These are phyloP conservation scores for Pichia occidentalis DNA, from an alignment of 805 yeast species.

Conservation along the genomic window DNA sequence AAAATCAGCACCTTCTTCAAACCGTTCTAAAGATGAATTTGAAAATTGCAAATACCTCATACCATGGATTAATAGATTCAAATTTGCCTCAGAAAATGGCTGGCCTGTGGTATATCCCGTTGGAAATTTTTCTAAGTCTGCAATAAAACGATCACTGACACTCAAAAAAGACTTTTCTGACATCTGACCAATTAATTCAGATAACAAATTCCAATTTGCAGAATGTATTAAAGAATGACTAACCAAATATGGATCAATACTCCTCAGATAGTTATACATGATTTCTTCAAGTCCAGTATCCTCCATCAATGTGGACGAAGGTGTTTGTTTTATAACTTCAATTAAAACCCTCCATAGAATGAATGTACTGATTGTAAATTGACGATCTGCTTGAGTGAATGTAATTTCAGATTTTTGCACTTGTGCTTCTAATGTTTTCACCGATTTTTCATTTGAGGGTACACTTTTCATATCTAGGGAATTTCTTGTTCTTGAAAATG, in stretches of 20 bases:
- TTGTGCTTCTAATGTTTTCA: slow-evolving; percentile 22
- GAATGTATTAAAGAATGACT: slow-evolving; percentile 70
- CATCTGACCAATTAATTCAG: slow-evolving; percentile 86
- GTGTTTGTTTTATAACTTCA: slow-evolving; percentile 85
- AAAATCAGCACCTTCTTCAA: slow-evolving; percentile 93
- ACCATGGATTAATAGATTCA: slow-evolving; percentile 77
- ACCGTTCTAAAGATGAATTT: slow-evolving; percentile 79
- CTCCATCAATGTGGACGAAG: slow-evolving; percentile 64
- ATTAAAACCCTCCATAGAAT: slow-evolving; percentile 86
- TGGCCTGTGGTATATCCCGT: slow-evolving; percentile 34
- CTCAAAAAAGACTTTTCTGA: slow-evolving; percentile 75
- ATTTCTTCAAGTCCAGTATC: slow-evolving; percentile 87
- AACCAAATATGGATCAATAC: slow-evolving; percentile 72
- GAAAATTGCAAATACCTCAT: slow-evolving; percentile 79
- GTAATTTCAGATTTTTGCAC: slow-evolving; percentile 46
- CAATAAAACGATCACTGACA: slow-evolving; percentile 89
- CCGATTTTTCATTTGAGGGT: slow-evolving; percentile 6
- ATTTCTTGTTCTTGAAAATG: slow-evolving; percentile 19
- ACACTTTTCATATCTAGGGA: slow-evolving; percentile 1
- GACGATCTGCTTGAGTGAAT: slow-evolving; percentile 79
- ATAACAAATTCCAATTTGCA: slow-evolving; percentile 90
- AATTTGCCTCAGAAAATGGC: slow-evolving; percentile 37
- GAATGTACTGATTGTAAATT: slow-evolving; percentile 79
- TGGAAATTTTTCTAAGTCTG: slow-evolving; percentile 83
- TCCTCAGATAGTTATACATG: slow-evolving; percentile 80